Conservation (phyloP, 2,329 filamentous ascomycete genomes). For the Xylaria digitata region DNA sequence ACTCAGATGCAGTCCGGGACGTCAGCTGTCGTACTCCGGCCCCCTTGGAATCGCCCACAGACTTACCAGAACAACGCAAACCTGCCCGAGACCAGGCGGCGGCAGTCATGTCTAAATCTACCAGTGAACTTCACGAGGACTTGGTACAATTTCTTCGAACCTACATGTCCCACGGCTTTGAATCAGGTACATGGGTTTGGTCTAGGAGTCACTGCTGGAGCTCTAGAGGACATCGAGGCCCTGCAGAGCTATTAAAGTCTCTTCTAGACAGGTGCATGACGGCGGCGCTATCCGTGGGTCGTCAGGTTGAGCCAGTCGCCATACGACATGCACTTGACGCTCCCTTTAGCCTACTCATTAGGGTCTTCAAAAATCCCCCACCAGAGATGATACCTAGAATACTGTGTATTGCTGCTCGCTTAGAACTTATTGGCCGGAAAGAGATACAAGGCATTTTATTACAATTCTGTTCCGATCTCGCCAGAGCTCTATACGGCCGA, state of each 20-base stretch:
- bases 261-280: slow-evolving; percentile 48
- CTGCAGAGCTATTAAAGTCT: slow-evolving; percentile 45
- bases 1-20: slow-evolving; percentile 45
- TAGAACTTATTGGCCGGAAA: slow-evolving; percentile 43
- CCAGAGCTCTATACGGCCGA: slow-evolving; percentile 38
- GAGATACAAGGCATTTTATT: slow-evolving; percentile 46
- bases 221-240: slow-evolving; percentile 42
- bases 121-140: slow-evolving; percentile 31
- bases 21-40: slow-evolving; percentile 46
- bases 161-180: slow-evolving; percentile 42
- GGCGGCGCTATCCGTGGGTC: slow-evolving; percentile 44
- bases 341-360: slow-evolving; percentile 45
- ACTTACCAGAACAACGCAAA: slow-evolving; percentile 22
- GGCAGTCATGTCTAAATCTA: slow-evolving; percentile 13
- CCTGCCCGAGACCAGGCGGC: slow-evolving; percentile 7
- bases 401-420: slow-evolving; percentile 42
- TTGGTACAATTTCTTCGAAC: slow-evolving; percentile 39
- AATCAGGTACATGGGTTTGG: slow-evolving; percentile 42
- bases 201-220: slow-evolving; percentile 44
- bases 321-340: slow-evolving; percentile 44
- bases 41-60: slow-evolving; percentile 28
- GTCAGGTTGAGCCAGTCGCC: slow-evolving; percentile 44
- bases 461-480: slow-evolving; percentile 47
- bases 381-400: slow-evolving; percentile 45
- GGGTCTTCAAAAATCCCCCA: slow-evolving; percentile 47